Evolutionary conservation across 2,329 filamentous ascomycete species (phyloP).

Genomic region (Monilinia polystroma): DNA sequence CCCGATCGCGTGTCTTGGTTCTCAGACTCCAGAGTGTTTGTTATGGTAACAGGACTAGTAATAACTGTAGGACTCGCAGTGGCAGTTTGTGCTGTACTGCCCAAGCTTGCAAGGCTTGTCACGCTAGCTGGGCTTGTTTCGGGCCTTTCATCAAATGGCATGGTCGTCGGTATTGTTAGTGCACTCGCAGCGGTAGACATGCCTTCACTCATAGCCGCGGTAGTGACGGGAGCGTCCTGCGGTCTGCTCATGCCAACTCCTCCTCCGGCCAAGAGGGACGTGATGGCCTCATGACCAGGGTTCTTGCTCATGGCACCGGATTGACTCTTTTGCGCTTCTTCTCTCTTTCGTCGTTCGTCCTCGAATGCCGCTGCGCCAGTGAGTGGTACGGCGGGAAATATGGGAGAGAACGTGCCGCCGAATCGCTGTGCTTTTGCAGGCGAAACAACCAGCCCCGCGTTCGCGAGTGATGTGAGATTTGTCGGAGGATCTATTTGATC

Average conservation of each 20-base stretch:
- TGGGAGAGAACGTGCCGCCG: conserved; percentile 39
- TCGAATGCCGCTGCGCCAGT: conserved; percentile 55
- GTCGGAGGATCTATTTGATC: conserved; percentile 33
- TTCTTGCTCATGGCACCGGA: conserved; percentile 50
- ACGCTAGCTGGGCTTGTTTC: conserved; percentile 40
- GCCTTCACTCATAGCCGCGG: conserved; percentile 38
- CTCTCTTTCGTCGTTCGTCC: conserved; percentile 52
- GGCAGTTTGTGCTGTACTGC: conserved; percentile 38
- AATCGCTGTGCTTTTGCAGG: conserved; percentile 39
- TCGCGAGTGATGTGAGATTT: conserved; percentile 34
- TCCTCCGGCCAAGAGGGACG: conserved; percentile 54
- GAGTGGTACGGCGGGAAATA: conserved; percentile 44
- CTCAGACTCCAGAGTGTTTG: conserved; percentile 34
- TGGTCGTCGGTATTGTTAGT: conserved; percentile 36
- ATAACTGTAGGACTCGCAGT: conserved; percentile 39
- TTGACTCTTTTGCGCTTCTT: conserved; percentile 47
- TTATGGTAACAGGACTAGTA: conserved; percentile 37
- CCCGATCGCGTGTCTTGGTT: conserved; percentile 30
- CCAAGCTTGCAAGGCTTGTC: conserved; percentile 39
- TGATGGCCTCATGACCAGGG: conserved; percentile 53
- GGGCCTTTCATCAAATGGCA: conserved; percentile 37
- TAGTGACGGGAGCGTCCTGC: conserved; percentile 48
- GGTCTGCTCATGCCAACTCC: conserved; percentile 56
- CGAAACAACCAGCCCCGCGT: conserved; percentile 36
- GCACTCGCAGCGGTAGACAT: conserved; percentile 37